Evolutionary conservation across 768 basidiomycete genomes (phyloP).

Genomic region (Fomitopsis serialis): DNA sequence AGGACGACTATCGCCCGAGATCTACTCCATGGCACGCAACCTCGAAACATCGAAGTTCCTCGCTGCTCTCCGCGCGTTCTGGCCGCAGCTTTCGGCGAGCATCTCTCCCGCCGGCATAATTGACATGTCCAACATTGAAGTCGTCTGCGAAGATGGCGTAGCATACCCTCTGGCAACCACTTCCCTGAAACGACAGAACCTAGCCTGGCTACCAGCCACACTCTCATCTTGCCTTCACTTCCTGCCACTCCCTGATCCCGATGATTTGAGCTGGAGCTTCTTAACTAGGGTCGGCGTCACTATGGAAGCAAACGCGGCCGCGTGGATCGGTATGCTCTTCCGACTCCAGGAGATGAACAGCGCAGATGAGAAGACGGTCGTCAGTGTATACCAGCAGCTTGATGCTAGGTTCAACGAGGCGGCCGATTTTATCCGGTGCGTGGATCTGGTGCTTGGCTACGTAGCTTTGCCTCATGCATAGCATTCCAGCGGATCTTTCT

Average conservation of each 20-base stretch:
- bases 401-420: constrained; percentile 20
- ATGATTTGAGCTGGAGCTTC: background rate
- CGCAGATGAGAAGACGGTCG: constrained; percentile 2
- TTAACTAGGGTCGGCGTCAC: background rate
- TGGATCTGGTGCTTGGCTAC: background rate
- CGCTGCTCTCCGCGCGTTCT: constrained; percentile 7
- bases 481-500: constrained; percentile 10
- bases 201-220: background rate
- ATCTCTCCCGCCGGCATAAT: background rate
- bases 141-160: background rate
- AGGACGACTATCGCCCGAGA: constrained; percentile 8
- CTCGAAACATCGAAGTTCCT: constrained; percentile 1
- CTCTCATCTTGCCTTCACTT: background rate
- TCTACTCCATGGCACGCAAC: background rate
- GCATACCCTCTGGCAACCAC: background rate
- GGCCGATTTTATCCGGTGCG: constrained; percentile 14
- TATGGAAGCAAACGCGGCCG: constrained; percentile 7
- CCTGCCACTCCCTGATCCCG: background rate
- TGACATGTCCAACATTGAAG: constrained; percentile 1
- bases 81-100: background rate
- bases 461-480: background rate
- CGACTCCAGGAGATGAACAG: constrained; percentile 7
- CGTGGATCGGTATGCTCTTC: constrained; percentile 15
- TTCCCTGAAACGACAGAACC: background rate
- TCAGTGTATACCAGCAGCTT: constrained; percentile 15